phyloP scores from a whole-genome alignment of 2,329 filamentous ascomycete genomes.

The Laburnicola sp. region DNA sequence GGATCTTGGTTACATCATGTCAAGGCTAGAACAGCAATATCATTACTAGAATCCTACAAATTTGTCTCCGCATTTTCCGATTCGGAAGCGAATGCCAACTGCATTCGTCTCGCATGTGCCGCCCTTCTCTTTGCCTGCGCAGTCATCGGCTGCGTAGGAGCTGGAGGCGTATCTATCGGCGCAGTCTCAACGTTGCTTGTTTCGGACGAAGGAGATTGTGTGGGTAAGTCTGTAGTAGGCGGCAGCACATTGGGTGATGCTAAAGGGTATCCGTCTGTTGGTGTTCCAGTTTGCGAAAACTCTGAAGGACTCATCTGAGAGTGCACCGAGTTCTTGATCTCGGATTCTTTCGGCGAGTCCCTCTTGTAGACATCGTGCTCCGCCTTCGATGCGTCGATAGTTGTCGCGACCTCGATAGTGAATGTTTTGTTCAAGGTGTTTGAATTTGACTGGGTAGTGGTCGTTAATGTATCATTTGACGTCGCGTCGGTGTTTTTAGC shows the following conservation, averaged over 20 bases:
- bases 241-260: background rate
- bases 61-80: background rate
- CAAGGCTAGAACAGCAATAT: too few relatives aligned
- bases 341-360: too few relatives aligned
- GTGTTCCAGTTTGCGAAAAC: too few relatives aligned
- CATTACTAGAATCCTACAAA: background rate
- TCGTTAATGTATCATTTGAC: background rate
- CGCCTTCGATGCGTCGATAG: too few relatives aligned
- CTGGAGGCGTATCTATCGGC: background rate
- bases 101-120: constrained; percentile 32
- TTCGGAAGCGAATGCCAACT: constrained; percentile 24
- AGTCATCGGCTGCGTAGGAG: constrained; percentile 16
- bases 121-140: constrained; percentile 31
- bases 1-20: too few relatives aligned
- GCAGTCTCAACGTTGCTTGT: background rate
- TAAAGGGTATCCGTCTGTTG: background rate
- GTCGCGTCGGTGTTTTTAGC: background rate
- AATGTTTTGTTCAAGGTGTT: too few relatives aligned
- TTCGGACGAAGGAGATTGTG: background rate
- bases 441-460: background rate
- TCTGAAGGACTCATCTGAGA: too few relatives aligned
- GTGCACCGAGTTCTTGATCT: too few relatives aligned
- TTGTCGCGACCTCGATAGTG: too few relatives aligned
- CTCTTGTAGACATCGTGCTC: too few relatives aligned
- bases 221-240: background rate